Percentiles rank a stretch among this genome's conserved stretches.
These are phyloP conservation scores for Phytopythium mirpurense DNA, from an alignment of 352 stramenopile genomes.

Conservation along the genomic window DNA sequence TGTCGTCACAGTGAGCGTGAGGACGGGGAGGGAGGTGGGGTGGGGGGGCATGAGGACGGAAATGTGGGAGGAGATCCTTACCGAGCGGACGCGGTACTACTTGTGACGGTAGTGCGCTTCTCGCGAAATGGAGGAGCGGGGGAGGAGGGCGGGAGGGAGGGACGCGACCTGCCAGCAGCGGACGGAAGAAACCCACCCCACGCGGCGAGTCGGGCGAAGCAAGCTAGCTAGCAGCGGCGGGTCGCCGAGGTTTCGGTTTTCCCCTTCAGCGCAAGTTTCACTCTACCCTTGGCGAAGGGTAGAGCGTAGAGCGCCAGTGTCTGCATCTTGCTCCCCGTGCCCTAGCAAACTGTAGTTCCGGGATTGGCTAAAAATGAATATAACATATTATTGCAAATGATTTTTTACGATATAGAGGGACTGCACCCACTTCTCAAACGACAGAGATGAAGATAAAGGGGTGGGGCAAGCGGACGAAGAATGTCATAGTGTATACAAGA, in stretches of 20 bases:
- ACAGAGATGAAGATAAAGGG: neutral
- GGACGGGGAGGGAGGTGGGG: too few relatives aligned
- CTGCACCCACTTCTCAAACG: too few relatives aligned
- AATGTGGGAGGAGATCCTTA: neutral
- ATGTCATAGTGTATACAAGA: neutral
- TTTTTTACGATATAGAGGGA: too few relatives aligned
- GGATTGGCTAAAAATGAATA: neutral
- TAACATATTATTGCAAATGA: neutral
- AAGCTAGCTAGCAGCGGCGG: neutral
- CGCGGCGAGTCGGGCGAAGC: neutral
- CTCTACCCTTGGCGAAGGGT: neutral
- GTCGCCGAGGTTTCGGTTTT: neutral
- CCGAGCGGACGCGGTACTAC: neutral
- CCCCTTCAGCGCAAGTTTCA: conserved; percentile 1
- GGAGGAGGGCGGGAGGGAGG: too few relatives aligned
- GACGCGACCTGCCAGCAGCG: too few relatives aligned
- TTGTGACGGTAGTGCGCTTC: neutral
- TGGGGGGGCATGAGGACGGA: neutral
- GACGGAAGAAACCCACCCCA: neutral
- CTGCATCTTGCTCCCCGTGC: neutral
- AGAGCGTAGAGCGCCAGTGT: neutral
- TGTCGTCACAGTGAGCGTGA: neutral
- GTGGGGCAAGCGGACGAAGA: neutral
- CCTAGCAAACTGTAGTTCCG: neutral
- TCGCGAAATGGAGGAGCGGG: neutral